Evolutionary conservation across 768 basidiomycete species (phyloP).

Genomic region (Russula vinacea): DNA sequence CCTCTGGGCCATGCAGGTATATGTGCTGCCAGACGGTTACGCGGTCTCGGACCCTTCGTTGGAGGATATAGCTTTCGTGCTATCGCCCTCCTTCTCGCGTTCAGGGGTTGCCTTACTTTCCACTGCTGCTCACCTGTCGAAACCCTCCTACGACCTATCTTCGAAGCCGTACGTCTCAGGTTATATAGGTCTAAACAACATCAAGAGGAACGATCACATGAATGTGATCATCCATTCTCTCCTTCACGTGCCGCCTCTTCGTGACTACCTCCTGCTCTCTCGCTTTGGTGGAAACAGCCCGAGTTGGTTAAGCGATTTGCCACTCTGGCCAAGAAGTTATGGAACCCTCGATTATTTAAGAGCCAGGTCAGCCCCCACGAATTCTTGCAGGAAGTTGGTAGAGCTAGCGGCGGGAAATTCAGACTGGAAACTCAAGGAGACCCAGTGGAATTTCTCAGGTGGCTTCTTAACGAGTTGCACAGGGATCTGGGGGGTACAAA

Average conservation of each 20-base stretch:
- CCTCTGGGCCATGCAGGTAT: slow-evolving; percentile 58
- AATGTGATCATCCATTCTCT: slow-evolving; percentile 95
- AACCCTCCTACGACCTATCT: slow-evolving; percentile 81
- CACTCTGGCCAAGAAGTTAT: slow-evolving; percentile 84
- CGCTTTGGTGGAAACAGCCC: slow-evolving; percentile 65
- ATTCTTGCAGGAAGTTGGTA: slow-evolving; percentile 93
- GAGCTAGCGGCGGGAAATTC: slow-evolving; percentile 86
- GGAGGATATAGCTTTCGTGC: slow-evolving; percentile 89
- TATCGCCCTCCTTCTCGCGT: slow-evolving; percentile 82
- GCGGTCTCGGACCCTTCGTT: slow-evolving; percentile 94
- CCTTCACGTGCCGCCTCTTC: slow-evolving; percentile 84
- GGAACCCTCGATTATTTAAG: slow-evolving; percentile 97
- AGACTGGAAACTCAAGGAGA: slow-evolving; percentile 93
- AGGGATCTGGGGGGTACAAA: slow-evolving; percentile 93
- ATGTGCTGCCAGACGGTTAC: slow-evolving; percentile 96
- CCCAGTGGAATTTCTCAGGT: slow-evolving; percentile 92
- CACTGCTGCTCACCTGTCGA: slow-evolving; percentile 55
- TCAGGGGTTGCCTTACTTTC: slow-evolving; percentile 54
- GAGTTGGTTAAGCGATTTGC: slow-evolving; percentile 90
- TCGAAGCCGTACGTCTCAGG: slow-evolving; percentile 85
- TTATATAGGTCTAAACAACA: slow-evolving; percentile 95
- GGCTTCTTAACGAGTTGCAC: slow-evolving; percentile 92
- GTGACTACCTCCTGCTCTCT: slow-evolving; percentile 81
- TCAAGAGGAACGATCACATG: slow-evolving; percentile 96
- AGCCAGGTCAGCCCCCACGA: slow-evolving; percentile 99